Evolutionary conservation across 2,329 filamentous ascomycete genomes (phyloP).

Genomic region (Fulvia fulva): DNA sequence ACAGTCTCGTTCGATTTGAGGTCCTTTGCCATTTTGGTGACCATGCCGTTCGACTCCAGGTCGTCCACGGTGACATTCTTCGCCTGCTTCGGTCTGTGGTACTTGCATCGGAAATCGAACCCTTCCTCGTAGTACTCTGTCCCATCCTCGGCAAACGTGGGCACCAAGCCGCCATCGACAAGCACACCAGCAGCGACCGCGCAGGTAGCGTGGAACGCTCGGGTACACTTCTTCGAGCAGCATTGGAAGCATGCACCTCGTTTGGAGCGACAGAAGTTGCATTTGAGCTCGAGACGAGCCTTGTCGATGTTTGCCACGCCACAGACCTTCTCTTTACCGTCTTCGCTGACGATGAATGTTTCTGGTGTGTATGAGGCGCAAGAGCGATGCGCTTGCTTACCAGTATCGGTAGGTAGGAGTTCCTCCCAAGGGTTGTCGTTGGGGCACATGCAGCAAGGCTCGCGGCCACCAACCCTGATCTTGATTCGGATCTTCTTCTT

Average conservation of each 20-base stretch:
- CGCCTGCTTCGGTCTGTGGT: conserved; percentile 83
- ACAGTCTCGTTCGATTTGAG: conserved; percentile 72
- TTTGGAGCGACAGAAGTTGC: conserved; percentile 89
- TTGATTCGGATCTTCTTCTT: conserved; percentile 76
- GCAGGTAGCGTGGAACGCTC: conserved; percentile 93
- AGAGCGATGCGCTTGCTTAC: conserved; percentile 77
- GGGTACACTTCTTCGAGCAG: conserved; percentile 86
- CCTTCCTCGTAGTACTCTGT: conserved; percentile 88
- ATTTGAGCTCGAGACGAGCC: conserved; percentile 85
- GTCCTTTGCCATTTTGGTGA: conserved; percentile 63
- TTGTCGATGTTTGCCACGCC: conserved; percentile 81
- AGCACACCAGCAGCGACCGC: conserved; percentile 88
- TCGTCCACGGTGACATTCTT: conserved; percentile 57
- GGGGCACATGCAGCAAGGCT: conserved; percentile 87
- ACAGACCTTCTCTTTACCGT: conserved; percentile 67
- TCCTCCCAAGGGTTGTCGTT: conserved; percentile 80
- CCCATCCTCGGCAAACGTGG: conserved; percentile 83
- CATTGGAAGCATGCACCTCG: conserved; percentile 97
- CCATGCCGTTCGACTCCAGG: conserved; percentile 66
- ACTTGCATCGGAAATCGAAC: conserved; percentile 90
- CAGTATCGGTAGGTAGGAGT: conserved; percentile 82
- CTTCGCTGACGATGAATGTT: conserved; percentile 73
- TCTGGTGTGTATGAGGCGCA: conserved; percentile 91
- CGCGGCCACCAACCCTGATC: conserved; percentile 65
- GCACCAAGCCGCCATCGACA: conserved; percentile 79